Conservation (phyloP, 75 land plant species). For the Adiantum capillusveneris region DNA sequence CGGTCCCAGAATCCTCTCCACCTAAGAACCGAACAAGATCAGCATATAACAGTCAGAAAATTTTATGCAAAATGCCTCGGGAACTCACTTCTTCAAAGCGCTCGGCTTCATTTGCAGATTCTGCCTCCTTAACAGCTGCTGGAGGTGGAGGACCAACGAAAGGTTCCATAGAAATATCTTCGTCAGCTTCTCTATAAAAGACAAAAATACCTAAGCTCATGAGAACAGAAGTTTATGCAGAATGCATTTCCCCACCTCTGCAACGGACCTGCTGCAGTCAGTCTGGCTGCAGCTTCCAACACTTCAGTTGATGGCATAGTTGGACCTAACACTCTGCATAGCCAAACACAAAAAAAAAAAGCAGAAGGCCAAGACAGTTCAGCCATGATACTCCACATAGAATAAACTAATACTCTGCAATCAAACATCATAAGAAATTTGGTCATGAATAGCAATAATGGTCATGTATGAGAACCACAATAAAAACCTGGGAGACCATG, state of each 20-base stretch:
- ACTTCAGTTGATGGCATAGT: constrained; percentile 92
- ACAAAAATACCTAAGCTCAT: not conserved
- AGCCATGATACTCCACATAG: no score
- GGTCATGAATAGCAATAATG: no score
- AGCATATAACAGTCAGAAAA: no score
- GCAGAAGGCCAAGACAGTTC: no score
- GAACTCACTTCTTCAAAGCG: constrained; percentile 89
- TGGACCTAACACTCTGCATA: constrained; percentile 85
- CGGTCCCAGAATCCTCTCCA: constrained; percentile 67
- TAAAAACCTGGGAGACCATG: no score
- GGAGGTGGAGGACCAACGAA: constrained; percentile 96
- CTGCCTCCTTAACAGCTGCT: constrained; percentile 81
- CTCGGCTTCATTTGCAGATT: constrained; percentile 94
- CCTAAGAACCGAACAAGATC: constrained; percentile 25
- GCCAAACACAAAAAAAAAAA: no score
- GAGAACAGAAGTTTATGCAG: not conserved
- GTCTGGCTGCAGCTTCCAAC: constrained; percentile 84
- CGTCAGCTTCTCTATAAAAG: constrained; percentile 55
- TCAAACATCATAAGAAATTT: no score
- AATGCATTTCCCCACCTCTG: constrained; percentile 43
- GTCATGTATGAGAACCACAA: no score
- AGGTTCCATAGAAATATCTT: constrained; percentile 57
- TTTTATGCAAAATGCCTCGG: no score
- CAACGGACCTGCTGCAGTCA: constrained; percentile 71
- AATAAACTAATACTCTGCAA: no score